Percentiles rank a stretch among this genome's conserved stretches.
Evolutionary conservation across 306 rosid genomes (phyloP).

Genomic region (Trifolium pratense): DNA sequence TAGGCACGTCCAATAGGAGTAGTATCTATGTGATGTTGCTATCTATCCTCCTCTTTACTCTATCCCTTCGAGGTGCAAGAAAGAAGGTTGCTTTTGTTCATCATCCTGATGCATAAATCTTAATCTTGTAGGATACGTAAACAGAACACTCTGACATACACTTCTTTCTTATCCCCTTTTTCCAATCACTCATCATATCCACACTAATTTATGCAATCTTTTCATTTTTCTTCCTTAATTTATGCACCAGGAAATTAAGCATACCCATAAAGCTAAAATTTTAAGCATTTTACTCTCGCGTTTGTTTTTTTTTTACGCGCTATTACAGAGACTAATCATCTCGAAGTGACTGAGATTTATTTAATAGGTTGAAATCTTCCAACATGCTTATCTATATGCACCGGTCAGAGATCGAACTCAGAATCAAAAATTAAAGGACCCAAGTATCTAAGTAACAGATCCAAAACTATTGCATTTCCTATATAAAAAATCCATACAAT

Average conservation of each 20-base stretch:
- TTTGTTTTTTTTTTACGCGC: too few relatives aligned
- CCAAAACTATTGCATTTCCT: too few relatives aligned
- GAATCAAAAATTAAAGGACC: too few relatives aligned
- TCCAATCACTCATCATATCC: slow-evolving; percentile 15
- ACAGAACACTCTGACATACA: slow-evolving; percentile 54
- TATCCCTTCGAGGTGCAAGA: slow-evolving; percentile 43
- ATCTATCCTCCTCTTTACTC: slow-evolving; percentile 20
- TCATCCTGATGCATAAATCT: slow-evolving; percentile 49
- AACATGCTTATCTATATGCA: too few relatives aligned
- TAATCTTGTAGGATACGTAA: slow-evolving; percentile 72
- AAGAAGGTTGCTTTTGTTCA: slow-evolving; percentile 29
- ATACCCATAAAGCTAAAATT: neutral
- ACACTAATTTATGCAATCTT: neutral
- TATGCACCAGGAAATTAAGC: neutral
- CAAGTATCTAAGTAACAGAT: too few relatives aligned
- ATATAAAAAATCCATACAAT: too few relatives aligned
- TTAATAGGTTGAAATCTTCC: too few relatives aligned
- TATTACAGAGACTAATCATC: too few relatives aligned
- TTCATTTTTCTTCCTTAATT: neutral
- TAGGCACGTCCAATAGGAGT: neutral
- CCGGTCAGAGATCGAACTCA: too few relatives aligned
- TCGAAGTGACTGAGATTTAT: too few relatives aligned
- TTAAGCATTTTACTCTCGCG: too few relatives aligned
- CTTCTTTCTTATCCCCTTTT: slow-evolving; percentile 35
- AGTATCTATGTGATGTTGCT: slow-evolving; percentile 6